phyloP scores from a whole-genome alignment of 176 grass and related monocot genomes.

The Guadua angustifolia region DNA sequence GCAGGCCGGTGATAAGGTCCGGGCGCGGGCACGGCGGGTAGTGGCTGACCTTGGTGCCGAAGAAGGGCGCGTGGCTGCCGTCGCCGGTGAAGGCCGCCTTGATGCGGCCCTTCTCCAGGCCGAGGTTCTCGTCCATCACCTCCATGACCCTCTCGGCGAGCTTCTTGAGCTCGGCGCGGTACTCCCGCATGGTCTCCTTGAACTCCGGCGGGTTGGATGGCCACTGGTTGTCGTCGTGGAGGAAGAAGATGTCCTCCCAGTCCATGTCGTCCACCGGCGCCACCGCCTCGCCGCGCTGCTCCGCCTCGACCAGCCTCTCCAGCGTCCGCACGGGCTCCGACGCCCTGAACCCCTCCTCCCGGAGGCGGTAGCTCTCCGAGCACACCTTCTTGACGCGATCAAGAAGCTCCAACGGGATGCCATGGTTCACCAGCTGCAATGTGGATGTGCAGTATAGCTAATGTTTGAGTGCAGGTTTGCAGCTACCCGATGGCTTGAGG shows the following conservation, averaged over 20 bases:
- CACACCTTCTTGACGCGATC: conserved; percentile 60
- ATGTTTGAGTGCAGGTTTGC: conserved; percentile 6
- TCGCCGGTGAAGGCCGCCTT: conserved; percentile 48
- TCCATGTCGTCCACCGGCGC: conserved; percentile 56
- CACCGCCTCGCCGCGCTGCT: conserved; percentile 36
- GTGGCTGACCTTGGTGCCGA: conserved; percentile 81
- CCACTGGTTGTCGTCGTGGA: conserved; percentile 58
- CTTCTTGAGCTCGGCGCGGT: conserved; percentile 52
- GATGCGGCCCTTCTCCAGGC: conserved; percentile 46
- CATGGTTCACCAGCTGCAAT: conserved; percentile 54
- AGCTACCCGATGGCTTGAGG: conserved; percentile 22
- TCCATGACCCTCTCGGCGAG: conserved; percentile 53
- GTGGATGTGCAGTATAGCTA: neutral
- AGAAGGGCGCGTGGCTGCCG: conserved; percentile 42
- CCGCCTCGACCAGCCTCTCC: conserved; percentile 25
- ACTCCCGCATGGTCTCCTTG: conserved; percentile 77
- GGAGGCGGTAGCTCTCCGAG: conserved; percentile 56
- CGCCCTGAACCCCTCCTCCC: conserved; percentile 49
- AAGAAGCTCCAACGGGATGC: conserved; percentile 54
- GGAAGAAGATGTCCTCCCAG: conserved; percentile 70
- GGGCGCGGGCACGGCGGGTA: conserved; percentile 77
- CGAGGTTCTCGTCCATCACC: conserved; percentile 65
- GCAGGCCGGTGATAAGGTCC: conserved; percentile 64
- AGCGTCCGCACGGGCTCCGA: conserved; percentile 47
- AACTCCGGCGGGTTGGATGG: conserved; percentile 49